Base-by-base conservation (phyloP, 2,329 filamentous ascomycete genomes). In the Zopfia rhizophila region DNA sequence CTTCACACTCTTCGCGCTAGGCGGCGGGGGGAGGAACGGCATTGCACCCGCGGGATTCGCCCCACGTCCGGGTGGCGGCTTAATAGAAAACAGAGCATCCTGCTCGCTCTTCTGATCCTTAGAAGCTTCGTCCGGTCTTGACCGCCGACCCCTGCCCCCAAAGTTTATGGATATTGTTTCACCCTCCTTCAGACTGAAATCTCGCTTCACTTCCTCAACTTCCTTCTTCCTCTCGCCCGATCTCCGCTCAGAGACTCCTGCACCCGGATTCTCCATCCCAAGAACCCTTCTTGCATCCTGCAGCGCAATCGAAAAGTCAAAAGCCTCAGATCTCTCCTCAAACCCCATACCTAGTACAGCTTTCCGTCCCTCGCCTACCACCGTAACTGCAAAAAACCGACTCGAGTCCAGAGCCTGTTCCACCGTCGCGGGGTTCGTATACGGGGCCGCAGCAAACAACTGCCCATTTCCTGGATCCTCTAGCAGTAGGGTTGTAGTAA, bases 81-180 rank as follows among this genome's bases (percentile, higher is more conserved):
- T 84, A 55, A 94, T 81, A 8, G 88, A 88, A 70, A 94, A 93
- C n/a, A 82, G 61, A 6, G 78, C 78, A 46, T 73, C 72, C 43
- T 77, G 72, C 48, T 76, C 72, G 33, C 68, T 68, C 49, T 60
- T 68, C 45, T 67, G 50, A 42, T 65, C 48, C 72, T 46, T 56
- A 3, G 59, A 50, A 76, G 77, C 42, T 75, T 65, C 49, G 69
- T 73, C 55, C 51, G 53, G 56, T 66, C 73, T 45, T 64, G 66
- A 61, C 51, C 68, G 78, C 56, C 74, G 59, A 2, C 83, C 78
- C 56, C 78, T 81, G 16, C 84, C 83, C 4, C 83, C 85, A 38
- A 94, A 80, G 67, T 89, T 90, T 55, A 95, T 86, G 17, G 87
- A 90, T 59, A 96, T 95, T 13, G 89, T 96, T 79, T 96, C 88